A percentile compares a stretch with the other conserved stretches of the same genome.
phyloP scores from a whole-genome alignment of 192 early-diverging fungal species.

The Lunasporangiospora selenospora region DNA sequence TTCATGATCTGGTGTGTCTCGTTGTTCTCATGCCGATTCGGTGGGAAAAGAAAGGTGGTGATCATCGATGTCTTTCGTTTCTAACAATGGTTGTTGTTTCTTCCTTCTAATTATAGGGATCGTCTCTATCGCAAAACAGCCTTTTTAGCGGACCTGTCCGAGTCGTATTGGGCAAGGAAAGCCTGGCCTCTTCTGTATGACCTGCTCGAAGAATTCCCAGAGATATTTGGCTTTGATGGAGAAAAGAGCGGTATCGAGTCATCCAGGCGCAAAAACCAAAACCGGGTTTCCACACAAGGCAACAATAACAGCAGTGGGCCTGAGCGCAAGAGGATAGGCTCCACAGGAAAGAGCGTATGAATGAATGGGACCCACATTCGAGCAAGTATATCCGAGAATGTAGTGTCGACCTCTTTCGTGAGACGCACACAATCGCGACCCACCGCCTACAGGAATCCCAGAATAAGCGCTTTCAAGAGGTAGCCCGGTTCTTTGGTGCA shows the following conservation, averaged over 20 bases:
- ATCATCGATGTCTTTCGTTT: background rate
- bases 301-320: background rate
- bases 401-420: background rate
- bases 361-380: conserved; percentile 3
- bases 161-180: conserved; percentile 10
- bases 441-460: background rate
- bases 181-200: conserved; percentile 6
- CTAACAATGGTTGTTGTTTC: background rate
- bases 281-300: background rate
- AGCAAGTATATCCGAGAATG: conserved; percentile 8
- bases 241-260: conserved; percentile 10
- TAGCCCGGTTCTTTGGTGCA: conserved; percentile 12
- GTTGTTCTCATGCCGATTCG: background rate
- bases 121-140: conserved; percentile 11
- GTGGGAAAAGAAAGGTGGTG: background rate
- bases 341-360: conserved; percentile 4
- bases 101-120: conserved; percentile 1
- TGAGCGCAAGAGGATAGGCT: conserved; percentile 1
- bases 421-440: conserved; percentile 13
- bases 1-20: conserved; percentile 3
- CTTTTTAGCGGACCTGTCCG: conserved; percentile 4
- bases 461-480: conserved; percentile 1
- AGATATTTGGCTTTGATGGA: conserved; percentile 9
- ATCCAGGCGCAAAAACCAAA: background rate
- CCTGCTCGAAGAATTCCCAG: background rate